A percentile compares a stretch with the other conserved stretches of the same genome.
phyloP scores from a whole-genome alignment of 176 grass and related monocot species.

The Oryza punctata region DNA sequence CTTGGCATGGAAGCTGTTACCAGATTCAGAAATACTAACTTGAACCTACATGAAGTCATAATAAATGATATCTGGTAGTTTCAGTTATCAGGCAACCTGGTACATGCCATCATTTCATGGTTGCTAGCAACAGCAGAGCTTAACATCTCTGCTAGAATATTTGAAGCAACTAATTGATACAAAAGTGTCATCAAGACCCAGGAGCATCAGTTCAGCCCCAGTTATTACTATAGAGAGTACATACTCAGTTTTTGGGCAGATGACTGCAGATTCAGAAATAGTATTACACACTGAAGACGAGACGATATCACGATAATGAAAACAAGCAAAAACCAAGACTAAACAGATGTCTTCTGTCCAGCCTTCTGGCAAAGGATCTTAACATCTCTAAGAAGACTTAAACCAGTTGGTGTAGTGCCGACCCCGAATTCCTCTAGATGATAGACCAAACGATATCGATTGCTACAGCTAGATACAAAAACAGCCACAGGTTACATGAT shows the following conservation, averaged over 20 bases:
- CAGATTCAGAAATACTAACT: background rate
- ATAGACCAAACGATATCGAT: background rate
- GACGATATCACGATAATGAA: background rate
- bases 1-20: background rate
- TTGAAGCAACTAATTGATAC: background rate
- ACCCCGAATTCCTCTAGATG: slow-evolving; percentile 9
- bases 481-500: slow-evolving; percentile 25
- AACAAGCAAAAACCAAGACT: slow-evolving; percentile 24
- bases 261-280: slow-evolving; percentile 36
- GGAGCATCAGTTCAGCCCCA: background rate
- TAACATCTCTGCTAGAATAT: background rate
- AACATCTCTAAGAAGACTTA: background rate
- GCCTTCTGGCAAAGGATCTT: background rate
- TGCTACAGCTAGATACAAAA: slow-evolving; percentile 32
- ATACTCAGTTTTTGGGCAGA: slow-evolving; percentile 31
- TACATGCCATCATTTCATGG: background rate
- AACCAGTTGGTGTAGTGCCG: slow-evolving; percentile 3
- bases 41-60: background rate
- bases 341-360: slow-evolving; percentile 14
- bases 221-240: slow-evolving; percentile 35
- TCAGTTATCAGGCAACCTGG: background rate
- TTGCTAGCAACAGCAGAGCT: background rate
- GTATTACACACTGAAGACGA: slow-evolving; percentile 32
- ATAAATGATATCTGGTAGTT: background rate
- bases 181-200: background rate